Evolutionary conservation across 2,329 filamentous ascomycete genomes (phyloP), one percentile per base, ranked within the genome.

Genomic region (Exutisphaerella laricina): DNA sequence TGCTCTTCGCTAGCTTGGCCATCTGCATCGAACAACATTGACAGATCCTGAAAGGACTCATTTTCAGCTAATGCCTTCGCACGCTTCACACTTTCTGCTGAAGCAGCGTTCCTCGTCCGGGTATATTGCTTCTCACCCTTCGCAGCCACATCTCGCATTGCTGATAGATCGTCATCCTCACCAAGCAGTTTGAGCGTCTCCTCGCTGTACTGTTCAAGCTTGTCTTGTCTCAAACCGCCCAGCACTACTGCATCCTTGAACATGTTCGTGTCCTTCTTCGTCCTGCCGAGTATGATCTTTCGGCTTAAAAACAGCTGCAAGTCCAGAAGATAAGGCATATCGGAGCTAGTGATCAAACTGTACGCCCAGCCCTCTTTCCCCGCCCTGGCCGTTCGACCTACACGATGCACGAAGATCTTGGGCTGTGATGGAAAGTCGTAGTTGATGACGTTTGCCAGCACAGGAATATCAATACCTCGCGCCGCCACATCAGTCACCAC

Each of bases 401-500:
- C 92, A 62, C 92, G 83, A 66, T 98, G 92, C 20, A 98, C 85
- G 58, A 94, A 98, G 30, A 98, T 82, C 68, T 98, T 98, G 14
- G 92, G 88, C 59, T 97, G 92, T 1, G 90, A 85, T 3, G 92
- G 90, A 53, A 98, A 98, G 61, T 97, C 90, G 66, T 94, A 98
- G 71, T 98, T 97, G 71, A 98, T 90, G 46, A 98, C 92, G 62
- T 98, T 97, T 43, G 88, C 89, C 25, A 98, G 75, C 34, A 96
- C 78, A 0, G 92, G 92, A 54, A 98, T 95, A 79, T 98, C 92
- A 49, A 98, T 94, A 79, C 92, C 90, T 73, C 92, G 79, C 16
- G 92, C 92, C 10, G 92, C 92, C 41, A 98, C 88, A 63, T 98
- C 92, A 1, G 92, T 98, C 32, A 97, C 90, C 2, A 98, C 89